Conservation (phyloP, 805 yeast genomes). For the Lipomyces yamanashiensis region DNA sequence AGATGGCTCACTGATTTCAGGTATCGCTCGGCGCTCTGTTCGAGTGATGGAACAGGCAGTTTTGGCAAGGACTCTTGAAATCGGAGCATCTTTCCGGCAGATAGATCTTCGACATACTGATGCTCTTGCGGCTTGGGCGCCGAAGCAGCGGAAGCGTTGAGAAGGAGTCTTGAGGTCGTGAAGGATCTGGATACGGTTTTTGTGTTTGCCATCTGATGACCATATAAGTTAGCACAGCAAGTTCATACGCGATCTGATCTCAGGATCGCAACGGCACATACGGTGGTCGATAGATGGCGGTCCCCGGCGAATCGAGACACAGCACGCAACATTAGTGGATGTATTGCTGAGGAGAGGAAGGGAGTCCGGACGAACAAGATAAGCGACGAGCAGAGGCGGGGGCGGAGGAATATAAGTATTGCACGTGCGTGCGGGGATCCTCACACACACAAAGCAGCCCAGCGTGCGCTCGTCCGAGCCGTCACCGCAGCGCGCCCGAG, state of each 20-base stretch:
- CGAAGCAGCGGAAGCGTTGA: slow-evolving; percentile 23
- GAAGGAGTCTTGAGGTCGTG: slow-evolving; percentile 11
- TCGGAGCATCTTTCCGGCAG: slow-evolving; percentile 70
- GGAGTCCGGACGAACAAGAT: background rate
- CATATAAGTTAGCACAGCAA: background rate
- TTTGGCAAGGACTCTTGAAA: slow-evolving; percentile 76
- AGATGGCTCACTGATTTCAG: slow-evolving; percentile 75
- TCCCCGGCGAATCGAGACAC: background rate
- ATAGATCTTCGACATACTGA: slow-evolving; percentile 44
- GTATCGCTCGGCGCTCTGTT: slow-evolving; percentile 70
- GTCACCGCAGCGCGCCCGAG: background rate
- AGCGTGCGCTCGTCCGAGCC: slow-evolving; percentile 15
- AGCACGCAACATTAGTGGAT: slow-evolving; percentile 8
- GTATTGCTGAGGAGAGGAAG: background rate
- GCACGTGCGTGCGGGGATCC: slow-evolving; percentile 19
- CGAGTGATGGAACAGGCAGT: slow-evolving; percentile 84
- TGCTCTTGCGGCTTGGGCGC: slow-evolving; percentile 20
- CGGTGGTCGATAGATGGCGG: slow-evolving; percentile 5
- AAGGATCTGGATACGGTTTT: slow-evolving; percentile 18
- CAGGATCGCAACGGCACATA: background rate
- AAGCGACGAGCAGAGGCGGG: slow-evolving; percentile 2
- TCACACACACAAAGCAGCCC: background rate
- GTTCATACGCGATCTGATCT: background rate
- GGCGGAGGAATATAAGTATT: background rate
- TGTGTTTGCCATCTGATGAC: slow-evolving; percentile 10